These are phyloP conservation scores for Hypoxylon sp. DNA, from an alignment of 2,329 filamentous ascomycete species.

Conservation along the genomic window DNA sequence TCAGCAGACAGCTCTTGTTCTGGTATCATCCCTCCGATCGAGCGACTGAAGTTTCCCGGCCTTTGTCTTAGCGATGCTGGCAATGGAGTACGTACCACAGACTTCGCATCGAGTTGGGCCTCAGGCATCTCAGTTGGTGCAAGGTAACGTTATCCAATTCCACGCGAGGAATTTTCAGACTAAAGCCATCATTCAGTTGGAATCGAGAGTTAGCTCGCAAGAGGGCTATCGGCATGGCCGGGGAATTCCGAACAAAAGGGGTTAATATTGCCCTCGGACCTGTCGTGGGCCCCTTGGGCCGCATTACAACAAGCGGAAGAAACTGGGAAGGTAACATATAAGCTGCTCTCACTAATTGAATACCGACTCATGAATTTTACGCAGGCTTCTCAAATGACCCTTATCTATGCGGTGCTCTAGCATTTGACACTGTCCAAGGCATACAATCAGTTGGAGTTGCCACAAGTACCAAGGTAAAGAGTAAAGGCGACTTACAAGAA, in stretches of 20 bases:
- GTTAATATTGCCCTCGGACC: constrained; percentile 85
- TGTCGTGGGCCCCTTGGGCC: constrained; percentile 76
- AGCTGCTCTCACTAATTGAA: not conserved
- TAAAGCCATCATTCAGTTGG: constrained; percentile 74
- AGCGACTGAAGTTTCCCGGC: constrained; percentile 58
- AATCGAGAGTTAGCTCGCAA: constrained; percentile 78
- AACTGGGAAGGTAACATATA: constrained; percentile 72
- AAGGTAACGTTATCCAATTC: constrained; percentile 46
- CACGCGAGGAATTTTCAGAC: constrained; percentile 27
- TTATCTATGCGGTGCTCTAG: constrained; percentile 69
- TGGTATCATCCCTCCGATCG: constrained; percentile 59
- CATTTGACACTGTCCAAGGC: constrained; percentile 71
- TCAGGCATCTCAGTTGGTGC: constrained; percentile 73
- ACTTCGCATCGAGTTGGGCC: constrained; percentile 61
- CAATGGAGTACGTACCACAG: constrained; percentile 54
- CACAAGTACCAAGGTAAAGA: constrained; percentile 68
- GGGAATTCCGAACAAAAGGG: constrained; percentile 82
- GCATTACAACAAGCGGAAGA: constrained; percentile 72
- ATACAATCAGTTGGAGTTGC: constrained; percentile 81
- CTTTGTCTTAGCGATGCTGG: constrained; percentile 58
- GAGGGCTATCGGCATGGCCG: constrained; percentile 80
- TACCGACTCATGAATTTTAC: not conserved
- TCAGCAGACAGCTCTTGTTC: constrained; percentile 55
- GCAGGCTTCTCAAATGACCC: constrained; percentile 65
- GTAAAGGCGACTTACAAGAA: not conserved